These are phyloP conservation scores for Microglena sp. DNA, from an alignment of 139 green algal species.

Conservation along the genomic window DNA sequence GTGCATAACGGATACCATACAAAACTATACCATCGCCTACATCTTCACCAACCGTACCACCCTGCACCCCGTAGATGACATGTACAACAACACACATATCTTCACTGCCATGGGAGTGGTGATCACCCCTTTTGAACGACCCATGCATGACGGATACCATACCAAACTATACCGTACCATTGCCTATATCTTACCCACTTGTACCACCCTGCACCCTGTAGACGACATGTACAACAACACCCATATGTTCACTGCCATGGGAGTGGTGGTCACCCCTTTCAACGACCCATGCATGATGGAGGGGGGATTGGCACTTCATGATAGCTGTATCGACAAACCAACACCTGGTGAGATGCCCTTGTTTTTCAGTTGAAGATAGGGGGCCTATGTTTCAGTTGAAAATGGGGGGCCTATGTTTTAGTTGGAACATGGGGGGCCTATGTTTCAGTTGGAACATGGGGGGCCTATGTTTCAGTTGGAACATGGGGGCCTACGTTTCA, in stretches of 20 bases:
- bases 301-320: conserved; percentile 35
- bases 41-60: not conserved
- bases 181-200: not conserved
- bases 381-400: too few species aligned
- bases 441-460: too few species aligned
- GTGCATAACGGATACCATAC: conserved; percentile 28
- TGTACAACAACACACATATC: conserved; percentile 55
- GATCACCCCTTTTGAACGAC: conserved; percentile 47
- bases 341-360: conserved; percentile 35
- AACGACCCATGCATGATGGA: conserved; percentile 47
- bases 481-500: too few species aligned
- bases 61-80: conserved; percentile 2
- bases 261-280: conserved; percentile 43
- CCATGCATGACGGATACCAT: conserved; percentile 32
- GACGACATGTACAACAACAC: conserved; percentile 46
- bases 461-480: too few species aligned
- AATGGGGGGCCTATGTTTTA: too few species aligned
- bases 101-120: conserved; percentile 41
- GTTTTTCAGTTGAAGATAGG: too few species aligned
- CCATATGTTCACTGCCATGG: conserved; percentile 35
- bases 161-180: not conserved
- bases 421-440: too few species aligned
- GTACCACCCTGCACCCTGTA: not conserved
- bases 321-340: conserved; percentile 56
- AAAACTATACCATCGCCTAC: not conserved